Evolutionary conservation across 345 rosid species (phyloP).

Genomic region (Crucihimalaya himalaica): DNA sequence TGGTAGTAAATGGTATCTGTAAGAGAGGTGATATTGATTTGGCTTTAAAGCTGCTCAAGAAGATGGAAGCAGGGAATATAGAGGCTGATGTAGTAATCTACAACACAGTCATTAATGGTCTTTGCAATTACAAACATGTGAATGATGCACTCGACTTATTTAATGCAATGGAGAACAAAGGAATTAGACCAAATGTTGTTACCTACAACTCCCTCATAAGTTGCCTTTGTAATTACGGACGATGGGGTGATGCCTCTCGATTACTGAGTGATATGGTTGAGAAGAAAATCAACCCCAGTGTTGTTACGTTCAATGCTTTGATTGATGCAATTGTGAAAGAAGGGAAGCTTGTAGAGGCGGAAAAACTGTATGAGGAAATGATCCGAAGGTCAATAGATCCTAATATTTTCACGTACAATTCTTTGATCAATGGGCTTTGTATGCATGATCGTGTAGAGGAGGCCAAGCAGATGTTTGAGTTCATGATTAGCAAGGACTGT

Average conservation of each 20-base stretch:
- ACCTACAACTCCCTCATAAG: not conserved
- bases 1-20: not conserved
- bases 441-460: not conserved
- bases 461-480: not conserved
- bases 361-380: not conserved
- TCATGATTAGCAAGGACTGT: not conserved
- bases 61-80: not conserved
- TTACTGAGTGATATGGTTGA: not conserved
- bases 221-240: not conserved
- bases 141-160: not conserved
- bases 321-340: not conserved
- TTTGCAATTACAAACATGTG: not conserved
- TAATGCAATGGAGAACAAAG: not conserved
- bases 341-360: not conserved
- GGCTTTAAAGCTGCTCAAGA: not conserved
- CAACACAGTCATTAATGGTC: not conserved
- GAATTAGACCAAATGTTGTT: not conserved
- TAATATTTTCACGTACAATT: fast-evolving
- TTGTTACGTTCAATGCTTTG: not conserved
- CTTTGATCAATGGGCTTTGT: not conserved
- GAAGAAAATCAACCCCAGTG: not conserved
- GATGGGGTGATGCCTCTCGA: not conserved
- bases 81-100: not conserved
- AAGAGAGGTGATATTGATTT: not conserved
- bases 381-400: not conserved